Base-by-base conservation (phyloP, 331 rosid species). In the Phaseolus coccineus region DNA sequence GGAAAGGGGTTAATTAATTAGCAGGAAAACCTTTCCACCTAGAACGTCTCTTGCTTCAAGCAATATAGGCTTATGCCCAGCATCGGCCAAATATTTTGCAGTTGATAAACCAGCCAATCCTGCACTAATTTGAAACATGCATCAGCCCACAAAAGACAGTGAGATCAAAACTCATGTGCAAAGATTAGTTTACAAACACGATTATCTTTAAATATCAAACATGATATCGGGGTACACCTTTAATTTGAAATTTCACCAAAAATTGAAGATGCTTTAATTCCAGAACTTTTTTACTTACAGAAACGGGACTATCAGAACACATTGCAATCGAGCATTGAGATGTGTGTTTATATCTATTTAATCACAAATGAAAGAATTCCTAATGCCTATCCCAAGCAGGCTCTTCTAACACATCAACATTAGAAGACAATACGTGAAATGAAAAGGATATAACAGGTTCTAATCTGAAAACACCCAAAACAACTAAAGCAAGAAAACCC, bases 91-190 rank as follows among this genome's bases (percentile, higher is more conserved):
- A 84, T 95, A 95, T 70, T 95, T 95, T 47, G 99, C 99, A 73
- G 99, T 91, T 25, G 98, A 90, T 66, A 95, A 91, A 78, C 99
- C 99, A 79, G 98, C 99, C 91, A 95, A 75, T 73, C 99, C 99
- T 95, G 88, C 51, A 78, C 77, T 64, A 80, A 76, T 79, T 72
- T 46, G 59, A 84, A 73, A 56, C 13, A 67, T 37, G 48, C 57
- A 35, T 80, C 9, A 48, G 72, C 4, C 63, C 66, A 64, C 61
- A 55, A 22, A 51, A 19, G 64, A 59, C 55, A 63, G 16, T 47
- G 42, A 46, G 15, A 27, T 15, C 1, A 70, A 80, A 64, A 55
- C 5, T 22, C 47, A 25, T 3, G 44, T 10, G 15, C 46, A 71
- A 55, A 13, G 10, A 66, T 27, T 33, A 27, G 4, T 37, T 39